These are phyloP conservation scores for Talaromyces adpressus DNA, from an alignment of 495 filamentous ascomycete genomes.

Conservation along the genomic window DNA sequence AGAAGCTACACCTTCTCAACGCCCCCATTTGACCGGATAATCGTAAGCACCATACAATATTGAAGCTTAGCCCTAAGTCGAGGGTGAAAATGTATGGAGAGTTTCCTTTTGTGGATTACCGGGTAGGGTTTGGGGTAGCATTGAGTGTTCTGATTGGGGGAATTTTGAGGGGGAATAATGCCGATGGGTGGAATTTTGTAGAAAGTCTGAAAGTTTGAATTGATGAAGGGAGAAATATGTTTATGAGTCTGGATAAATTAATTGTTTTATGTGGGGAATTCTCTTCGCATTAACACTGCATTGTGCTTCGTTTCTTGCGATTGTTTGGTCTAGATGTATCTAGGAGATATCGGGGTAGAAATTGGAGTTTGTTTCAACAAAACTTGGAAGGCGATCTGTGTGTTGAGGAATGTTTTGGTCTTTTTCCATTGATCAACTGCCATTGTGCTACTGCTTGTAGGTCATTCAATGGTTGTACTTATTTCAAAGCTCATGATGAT, in stretches of 20 bases:
- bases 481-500: too few relatives aligned
- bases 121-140: background rate
- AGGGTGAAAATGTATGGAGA: background rate
- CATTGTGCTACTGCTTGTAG: too few relatives aligned
- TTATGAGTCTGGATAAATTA: background rate
- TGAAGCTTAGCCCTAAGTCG: background rate
- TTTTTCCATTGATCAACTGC: too few relatives aligned
- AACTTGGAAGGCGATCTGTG: background rate
- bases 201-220: background rate
- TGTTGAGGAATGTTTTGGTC: too few relatives aligned
- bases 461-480: too few relatives aligned
- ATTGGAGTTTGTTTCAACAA: background rate
- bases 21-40: background rate
- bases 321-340: background rate
- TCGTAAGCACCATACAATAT: background rate
- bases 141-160: background rate
- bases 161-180: slow-evolving; percentile 31
- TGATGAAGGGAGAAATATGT: background rate
- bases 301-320: background rate
- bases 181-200: background rate
- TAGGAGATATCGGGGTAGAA: background rate
- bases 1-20: background rate
- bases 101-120: background rate
- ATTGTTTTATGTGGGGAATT: background rate
- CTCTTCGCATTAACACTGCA: background rate